These are phyloP conservation scores for Pueraria montana DNA, from an alignment of 306 rosid species.

Conservation along the genomic window DNA sequence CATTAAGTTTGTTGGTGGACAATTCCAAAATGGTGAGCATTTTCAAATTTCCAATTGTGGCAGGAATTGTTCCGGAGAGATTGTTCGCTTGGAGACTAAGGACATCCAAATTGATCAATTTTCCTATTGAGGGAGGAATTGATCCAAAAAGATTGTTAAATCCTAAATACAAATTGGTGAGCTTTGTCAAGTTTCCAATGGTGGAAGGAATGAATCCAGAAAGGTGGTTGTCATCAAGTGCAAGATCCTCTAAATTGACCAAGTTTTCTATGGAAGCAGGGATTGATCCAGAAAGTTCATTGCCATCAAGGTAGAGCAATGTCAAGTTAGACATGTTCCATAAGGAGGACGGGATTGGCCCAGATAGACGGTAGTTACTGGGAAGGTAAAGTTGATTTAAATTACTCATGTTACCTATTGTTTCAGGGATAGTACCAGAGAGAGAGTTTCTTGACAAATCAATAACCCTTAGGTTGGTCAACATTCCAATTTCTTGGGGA, in stretches of 20 bases:
- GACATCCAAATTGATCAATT: not conserved
- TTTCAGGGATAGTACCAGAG: conserved; percentile 27
- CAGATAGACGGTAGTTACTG: not conserved
- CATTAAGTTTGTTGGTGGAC: conserved; percentile 2
- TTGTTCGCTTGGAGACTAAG: not conserved
- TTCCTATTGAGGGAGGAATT: too few relatives aligned
- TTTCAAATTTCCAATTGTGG: too few relatives aligned
- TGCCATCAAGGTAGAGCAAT: too few relatives aligned
- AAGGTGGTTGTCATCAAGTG: not conserved
- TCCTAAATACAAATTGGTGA: accelerated
- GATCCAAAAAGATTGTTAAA: too few relatives aligned
- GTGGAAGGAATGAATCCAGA: conserved; percentile 45
- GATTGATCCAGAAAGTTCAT: not conserved
- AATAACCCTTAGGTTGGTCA: not conserved
- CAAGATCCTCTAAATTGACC: not conserved
- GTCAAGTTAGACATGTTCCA: too few relatives aligned
- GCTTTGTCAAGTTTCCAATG: conserved; percentile 43
- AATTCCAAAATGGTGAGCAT: not conserved
- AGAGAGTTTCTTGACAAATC: not conserved
- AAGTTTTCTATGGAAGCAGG: too few relatives aligned
- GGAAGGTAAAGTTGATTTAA: not conserved
- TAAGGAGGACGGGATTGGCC: too few relatives aligned
- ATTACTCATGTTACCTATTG: conserved; percentile 38
- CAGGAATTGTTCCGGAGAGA: too few relatives aligned
- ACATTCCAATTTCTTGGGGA: not conserved